Base-by-base conservation (phyloP, 2,329 filamentous ascomycete species). In the Sphaerulina populicola region DNA sequence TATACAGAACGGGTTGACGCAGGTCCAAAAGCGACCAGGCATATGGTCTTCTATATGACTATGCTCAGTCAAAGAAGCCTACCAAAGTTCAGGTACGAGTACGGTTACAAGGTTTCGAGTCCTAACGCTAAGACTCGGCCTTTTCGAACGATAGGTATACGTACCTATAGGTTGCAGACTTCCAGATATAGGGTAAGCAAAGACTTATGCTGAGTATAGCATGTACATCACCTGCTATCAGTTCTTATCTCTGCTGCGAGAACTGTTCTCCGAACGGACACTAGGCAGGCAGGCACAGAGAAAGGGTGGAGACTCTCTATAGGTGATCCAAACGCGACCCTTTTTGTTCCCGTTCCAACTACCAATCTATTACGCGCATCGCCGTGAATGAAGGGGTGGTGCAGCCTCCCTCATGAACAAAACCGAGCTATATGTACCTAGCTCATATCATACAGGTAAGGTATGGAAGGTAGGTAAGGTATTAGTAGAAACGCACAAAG, bases 371-470 rank as follows among this genome's bases (percentile, higher is more conserved):
- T 33, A 35, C 12, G 12, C 45, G 45, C 9, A 29, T 41, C 23
- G 38, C 45, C 38, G 45, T 48, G 46, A 49, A 38, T 6, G 6
- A 27, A 4, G 23, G 46, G 46, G 39, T 43, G 30, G 31, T 27
- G 7, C 15, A 10, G 21, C 46, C 38, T 39, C 46, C 42, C 37
- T 15, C 3, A n/a, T 6, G 1, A 23, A 15, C 5, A 10, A 15
- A 1, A 18, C 18, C 18, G 18, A 40, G 18, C 11, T 23, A 23
- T 40, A 27, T 18, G 18, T 18, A 18, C 18, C 18, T 18, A 2
- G 37, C 14, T 23, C 43, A 8, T n/a, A 35, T n/a, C 31, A 35
- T 35, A 35, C 12, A 35, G 31, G 23, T 27, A 2, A 27, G 23
- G 23, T 27, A 27, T 23, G n/a, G n/a, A n/a, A n/a, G n/a, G n/a